Evolutionary conservation across 2,329 filamentous ascomycete species (phyloP).

Genomic region (Fusarium brevicatenulatum): DNA sequence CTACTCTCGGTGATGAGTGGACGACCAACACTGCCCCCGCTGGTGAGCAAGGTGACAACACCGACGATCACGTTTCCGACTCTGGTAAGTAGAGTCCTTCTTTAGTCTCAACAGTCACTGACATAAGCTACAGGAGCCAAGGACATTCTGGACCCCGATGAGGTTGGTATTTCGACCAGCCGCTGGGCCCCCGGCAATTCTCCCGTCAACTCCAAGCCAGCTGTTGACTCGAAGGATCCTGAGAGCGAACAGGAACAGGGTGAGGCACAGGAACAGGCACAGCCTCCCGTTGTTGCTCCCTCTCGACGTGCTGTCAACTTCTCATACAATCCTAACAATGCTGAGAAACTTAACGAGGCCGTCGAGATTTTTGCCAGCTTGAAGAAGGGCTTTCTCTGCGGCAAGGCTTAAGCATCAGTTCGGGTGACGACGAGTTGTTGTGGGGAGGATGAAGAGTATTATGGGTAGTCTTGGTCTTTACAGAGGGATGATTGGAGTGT

Average conservation of each 20-base stretch:
- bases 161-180: conserved; percentile 18
- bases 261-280: background rate
- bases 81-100: background rate
- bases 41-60: background rate
- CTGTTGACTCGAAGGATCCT: background rate
- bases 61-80: background rate
- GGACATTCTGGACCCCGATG: background rate
- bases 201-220: background rate
- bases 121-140: conserved; percentile 1
- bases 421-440: background rate
- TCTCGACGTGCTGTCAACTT: conserved; percentile 11
- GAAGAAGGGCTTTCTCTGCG: conserved; percentile 29
- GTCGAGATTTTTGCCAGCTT: background rate
- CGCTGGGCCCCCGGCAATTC: conserved; percentile 12
- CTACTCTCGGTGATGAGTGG: background rate
- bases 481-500: background rate
- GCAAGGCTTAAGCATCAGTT: background rate
- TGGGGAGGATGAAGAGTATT: background rate
- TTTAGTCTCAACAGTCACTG: background rate
- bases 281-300: background rate
- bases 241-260: no score
- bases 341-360: background rate
- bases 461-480: background rate
- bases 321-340: background rate
- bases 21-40: no score